phyloP scores from a whole-genome alignment of 352 stramenopile genomes.

The Globisporangium abappressorium region DNA sequence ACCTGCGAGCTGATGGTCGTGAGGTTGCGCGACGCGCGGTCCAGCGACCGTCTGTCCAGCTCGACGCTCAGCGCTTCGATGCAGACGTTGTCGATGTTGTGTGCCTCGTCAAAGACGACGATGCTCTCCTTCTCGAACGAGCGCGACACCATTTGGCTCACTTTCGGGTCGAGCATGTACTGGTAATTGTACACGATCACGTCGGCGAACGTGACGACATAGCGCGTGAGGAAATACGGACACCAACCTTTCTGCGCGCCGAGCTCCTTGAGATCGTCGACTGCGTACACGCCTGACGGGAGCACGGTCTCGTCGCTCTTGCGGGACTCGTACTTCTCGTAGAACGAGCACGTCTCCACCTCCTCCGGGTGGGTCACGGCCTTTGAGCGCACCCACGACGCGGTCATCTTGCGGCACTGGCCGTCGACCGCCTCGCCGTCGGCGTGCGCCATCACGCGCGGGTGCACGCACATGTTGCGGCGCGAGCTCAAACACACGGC shows the following conservation, averaged over 20 bases:
- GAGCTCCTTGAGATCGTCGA: conserved; percentile 95
- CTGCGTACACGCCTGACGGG: conserved; percentile 92
- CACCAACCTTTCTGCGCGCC: conserved; percentile 93
- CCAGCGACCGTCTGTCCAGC: conserved; percentile 90
- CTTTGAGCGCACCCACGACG: conserved; percentile 94
- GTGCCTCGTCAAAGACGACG: conserved; percentile 97
- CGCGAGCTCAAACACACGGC: conserved; percentile 90
- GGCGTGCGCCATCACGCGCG: conserved; percentile 93
- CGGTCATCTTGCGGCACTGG: conserved; percentile 96
- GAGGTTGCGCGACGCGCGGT: conserved; percentile 91
- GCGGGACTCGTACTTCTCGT: conserved; percentile 85
- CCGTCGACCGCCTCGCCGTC: conserved; percentile 97
- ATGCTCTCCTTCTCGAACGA: conserved; percentile 93
- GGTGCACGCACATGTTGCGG: conserved; percentile 98
- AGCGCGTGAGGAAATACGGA: conserved; percentile 98
- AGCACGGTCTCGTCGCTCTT: conserved; percentile 92
- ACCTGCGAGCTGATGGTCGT: conserved; percentile 74
- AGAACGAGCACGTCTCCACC: conserved; percentile 88
- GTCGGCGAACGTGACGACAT: conserved; percentile 96
- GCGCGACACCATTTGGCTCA: conserved; percentile 87
- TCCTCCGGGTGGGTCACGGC: conserved; percentile 30
- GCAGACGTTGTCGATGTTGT: conserved; percentile 99
- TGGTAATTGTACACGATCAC: conserved; percentile 99
- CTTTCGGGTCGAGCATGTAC: conserved; percentile 99
- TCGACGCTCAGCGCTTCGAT: conserved; percentile 98